These are phyloP conservation scores for Cladophialophora chaetospira DNA, from an alignment of 2,329 filamentous ascomycete genomes.

Conservation along the genomic window DNA sequence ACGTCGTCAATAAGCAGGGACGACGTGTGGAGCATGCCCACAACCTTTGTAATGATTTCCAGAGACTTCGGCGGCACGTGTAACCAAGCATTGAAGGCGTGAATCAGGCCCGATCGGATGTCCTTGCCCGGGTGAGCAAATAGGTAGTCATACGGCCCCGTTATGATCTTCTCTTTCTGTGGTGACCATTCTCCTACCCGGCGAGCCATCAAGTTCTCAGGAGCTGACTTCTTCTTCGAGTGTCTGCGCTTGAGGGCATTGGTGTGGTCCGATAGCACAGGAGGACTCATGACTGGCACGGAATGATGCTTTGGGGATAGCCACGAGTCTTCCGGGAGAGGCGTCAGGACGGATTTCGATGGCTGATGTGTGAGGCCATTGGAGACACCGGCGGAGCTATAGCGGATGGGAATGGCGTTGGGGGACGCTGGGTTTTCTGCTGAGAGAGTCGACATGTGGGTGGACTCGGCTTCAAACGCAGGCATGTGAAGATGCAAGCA, in stretches of 20 bases:
- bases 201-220: constrained; percentile 18
- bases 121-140: constrained; percentile 49
- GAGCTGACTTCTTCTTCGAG: constrained; percentile 27
- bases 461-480: neutral
- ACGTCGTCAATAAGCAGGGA: constrained; percentile 54
- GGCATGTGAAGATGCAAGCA: constrained; percentile 20
- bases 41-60: constrained; percentile 46
- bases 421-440: constrained; percentile 49
- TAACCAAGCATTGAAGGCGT: constrained; percentile 49
- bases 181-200: constrained; percentile 29
- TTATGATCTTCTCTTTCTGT: constrained; percentile 46
- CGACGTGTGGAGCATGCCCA: constrained; percentile 50
- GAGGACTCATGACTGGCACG: constrained; percentile 11
- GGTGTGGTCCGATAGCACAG: constrained; percentile 14
- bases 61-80: constrained; percentile 46
- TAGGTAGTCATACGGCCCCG: constrained; percentile 50
- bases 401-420: constrained; percentile 71
- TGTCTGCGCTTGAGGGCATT: constrained; percentile 30
- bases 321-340: constrained; percentile 66
- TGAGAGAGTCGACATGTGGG: constrained; percentile 24
- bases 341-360: constrained; percentile 49
- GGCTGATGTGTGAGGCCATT: constrained; percentile 38
- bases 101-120: constrained; percentile 47
- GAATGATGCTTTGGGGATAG: constrained; percentile 45
- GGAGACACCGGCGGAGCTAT: constrained; percentile 63